phyloP scores from a whole-genome alignment of 1,284 basidiomycete species.

The Trametes sp. region DNA sequence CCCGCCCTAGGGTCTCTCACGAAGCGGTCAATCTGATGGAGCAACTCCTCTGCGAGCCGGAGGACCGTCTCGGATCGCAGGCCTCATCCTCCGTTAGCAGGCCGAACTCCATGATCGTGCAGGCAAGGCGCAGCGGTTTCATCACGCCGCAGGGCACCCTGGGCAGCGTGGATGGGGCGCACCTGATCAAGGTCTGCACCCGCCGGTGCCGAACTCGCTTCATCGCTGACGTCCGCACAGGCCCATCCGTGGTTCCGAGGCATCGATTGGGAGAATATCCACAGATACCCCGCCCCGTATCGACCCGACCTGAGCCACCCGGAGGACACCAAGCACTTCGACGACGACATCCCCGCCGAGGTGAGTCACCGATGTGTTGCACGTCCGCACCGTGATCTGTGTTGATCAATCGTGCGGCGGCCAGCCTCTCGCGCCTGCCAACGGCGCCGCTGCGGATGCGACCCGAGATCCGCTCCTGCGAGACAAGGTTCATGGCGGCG shows the following conservation, averaged over 20 bases:
- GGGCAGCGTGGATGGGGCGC: slow-evolving; percentile 80
- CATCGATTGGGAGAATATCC: slow-evolving; percentile 86
- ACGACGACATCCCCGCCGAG: slow-evolving; percentile 92
- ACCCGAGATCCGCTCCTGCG: slow-evolving; percentile 90
- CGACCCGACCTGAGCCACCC: slow-evolving; percentile 81
- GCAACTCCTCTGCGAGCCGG: slow-evolving; percentile 90
- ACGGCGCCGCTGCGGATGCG: slow-evolving; percentile 82
- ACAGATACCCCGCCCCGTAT: slow-evolving; percentile 85
- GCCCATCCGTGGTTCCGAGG: slow-evolving; percentile 88
- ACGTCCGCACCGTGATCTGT: neutral
- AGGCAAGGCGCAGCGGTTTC: slow-evolving; percentile 80
- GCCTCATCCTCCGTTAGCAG: slow-evolving; percentile 70
- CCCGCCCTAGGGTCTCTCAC: slow-evolving; percentile 82
- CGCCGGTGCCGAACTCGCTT: slow-evolving; percentile 10
- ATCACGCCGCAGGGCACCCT: slow-evolving; percentile 54
- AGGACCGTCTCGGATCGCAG: slow-evolving; percentile 89
- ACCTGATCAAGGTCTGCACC: slow-evolving; percentile 79
- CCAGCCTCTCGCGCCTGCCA: slow-evolving; percentile 89
- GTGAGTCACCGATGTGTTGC: slow-evolving; percentile 53
- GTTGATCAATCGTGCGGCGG: slow-evolving; percentile 20
- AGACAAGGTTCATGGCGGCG: slow-evolving; percentile 83
- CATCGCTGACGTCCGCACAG: slow-evolving; percentile 50
- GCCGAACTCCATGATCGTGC: slow-evolving; percentile 79
- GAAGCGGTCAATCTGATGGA: slow-evolving; percentile 90
- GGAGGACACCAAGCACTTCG: slow-evolving; percentile 91